A percentile compares a stretch with the other conserved stretches of the same genome.
phyloP scores from a whole-genome alignment of 2,329 filamentous ascomycete genomes.

The Annulohypoxylon truncatum region DNA sequence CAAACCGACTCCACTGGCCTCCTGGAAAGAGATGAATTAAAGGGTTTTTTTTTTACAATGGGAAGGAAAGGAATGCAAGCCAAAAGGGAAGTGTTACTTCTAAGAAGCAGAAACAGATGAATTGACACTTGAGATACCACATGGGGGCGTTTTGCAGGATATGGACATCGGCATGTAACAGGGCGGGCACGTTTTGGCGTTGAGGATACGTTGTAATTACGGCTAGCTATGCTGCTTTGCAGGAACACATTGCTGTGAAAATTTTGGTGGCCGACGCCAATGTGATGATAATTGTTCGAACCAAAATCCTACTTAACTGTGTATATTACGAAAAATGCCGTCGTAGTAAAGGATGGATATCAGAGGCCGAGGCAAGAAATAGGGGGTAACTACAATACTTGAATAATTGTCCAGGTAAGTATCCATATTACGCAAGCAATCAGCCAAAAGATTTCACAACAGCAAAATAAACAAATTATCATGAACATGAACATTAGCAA shows the following conservation, averaged over 20 bases:
- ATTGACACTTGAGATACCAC: neutral
- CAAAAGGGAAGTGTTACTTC: neutral
- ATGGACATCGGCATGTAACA: neutral
- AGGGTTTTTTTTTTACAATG: neutral
- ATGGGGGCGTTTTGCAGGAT: neutral
- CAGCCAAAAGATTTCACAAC: neutral
- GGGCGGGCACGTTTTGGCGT: neutral
- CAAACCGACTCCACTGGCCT: neutral
- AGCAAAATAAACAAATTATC: neutral
- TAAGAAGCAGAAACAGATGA: neutral
- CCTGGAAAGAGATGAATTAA: neutral
- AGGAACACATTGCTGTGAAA: too few relatives aligned
- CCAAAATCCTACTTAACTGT: too few relatives aligned
- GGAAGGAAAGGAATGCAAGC: neutral
- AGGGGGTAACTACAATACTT: too few relatives aligned
- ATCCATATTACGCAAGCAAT: neutral
- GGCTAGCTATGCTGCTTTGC: too few relatives aligned
- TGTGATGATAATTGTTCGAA: too few relatives aligned
- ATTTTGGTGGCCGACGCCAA: too few relatives aligned
- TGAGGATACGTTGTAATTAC: too few relatives aligned
- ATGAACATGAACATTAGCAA: slow-evolving; percentile 1
- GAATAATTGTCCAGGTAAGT: too few relatives aligned
- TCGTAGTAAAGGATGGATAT: neutral
- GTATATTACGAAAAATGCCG: too few relatives aligned
- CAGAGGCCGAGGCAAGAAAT: too few relatives aligned